A percentile compares a stretch with the other conserved stretches of the same genome.
Evolutionary conservation across 2,329 filamentous ascomycete species (phyloP).

Genomic region (Ophiocordyceps sinensis): DNA sequence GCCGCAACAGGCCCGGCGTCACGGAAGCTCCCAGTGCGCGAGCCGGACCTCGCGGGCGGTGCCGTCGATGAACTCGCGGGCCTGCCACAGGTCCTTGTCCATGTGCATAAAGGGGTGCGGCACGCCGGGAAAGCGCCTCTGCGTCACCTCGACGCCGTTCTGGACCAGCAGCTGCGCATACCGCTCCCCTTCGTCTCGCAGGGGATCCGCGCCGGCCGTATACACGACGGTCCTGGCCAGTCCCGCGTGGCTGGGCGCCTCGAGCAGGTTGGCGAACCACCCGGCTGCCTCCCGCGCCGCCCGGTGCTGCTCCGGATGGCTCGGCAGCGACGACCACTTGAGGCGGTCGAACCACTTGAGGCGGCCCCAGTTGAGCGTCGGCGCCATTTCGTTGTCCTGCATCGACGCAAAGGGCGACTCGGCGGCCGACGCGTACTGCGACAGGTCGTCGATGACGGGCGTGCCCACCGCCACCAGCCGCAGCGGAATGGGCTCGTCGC

Average conservation of each 20-base stretch:
- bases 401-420: constrained; percentile 26
- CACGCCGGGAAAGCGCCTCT: constrained; percentile 29
- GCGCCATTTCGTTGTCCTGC: constrained; percentile 24
- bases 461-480: constrained; percentile 23
- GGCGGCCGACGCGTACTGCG: constrained; percentile 16
- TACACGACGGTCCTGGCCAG: constrained; percentile 24
- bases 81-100: constrained; percentile 23
- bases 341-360: constrained; percentile 25
- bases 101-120: constrained; percentile 37
- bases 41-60: constrained; percentile 17
- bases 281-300: constrained; percentile 7
- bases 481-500: constrained; percentile 22
- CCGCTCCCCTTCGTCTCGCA: constrained; percentile 33
- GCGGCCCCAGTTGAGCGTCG: constrained; percentile 27
- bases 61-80: constrained; percentile 17
- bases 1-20: too few species aligned
- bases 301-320: constrained; percentile 3
- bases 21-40: constrained; percentile 8
- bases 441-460: constrained; percentile 24
- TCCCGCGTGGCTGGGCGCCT: constrained; percentile 17
- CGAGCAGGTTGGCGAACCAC: constrained; percentile 18
- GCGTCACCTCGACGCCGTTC: constrained; percentile 28
- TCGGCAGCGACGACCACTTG: constrained; percentile 13
- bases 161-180: constrained; percentile 27
- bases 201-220: constrained; percentile 27